These are phyloP conservation scores for Dioszegia crocea DNA, from an alignment of 768 basidiomycete genomes.

Conservation along the genomic window DNA sequence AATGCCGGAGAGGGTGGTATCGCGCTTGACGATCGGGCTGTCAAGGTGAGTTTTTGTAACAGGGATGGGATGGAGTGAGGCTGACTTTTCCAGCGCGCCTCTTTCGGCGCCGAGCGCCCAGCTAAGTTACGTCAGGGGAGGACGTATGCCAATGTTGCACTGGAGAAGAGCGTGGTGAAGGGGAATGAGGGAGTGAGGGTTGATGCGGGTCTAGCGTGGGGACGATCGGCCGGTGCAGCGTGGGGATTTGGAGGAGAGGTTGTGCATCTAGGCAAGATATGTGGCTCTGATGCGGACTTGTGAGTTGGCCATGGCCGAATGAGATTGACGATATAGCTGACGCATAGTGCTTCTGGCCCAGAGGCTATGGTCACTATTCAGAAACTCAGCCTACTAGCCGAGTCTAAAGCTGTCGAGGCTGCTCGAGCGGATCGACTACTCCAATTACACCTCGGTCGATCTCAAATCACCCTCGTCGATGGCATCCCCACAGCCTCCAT, in stretches of 20 bases:
- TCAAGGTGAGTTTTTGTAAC: slow-evolving; percentile 32
- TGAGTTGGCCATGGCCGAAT: slow-evolving; percentile 51
- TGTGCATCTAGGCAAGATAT: slow-evolving; percentile 68
- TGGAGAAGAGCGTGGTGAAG: slow-evolving; percentile 57
- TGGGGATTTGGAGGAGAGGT: slow-evolving; percentile 81
- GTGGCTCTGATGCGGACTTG: slow-evolving; percentile 21
- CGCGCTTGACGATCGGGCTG: slow-evolving; percentile 35
- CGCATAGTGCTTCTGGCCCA: slow-evolving; percentile 16
- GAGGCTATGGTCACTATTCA: slow-evolving; percentile 38
- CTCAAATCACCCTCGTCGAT: slow-evolving; percentile 60
- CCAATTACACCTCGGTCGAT: slow-evolving; percentile 69
- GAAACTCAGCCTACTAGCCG: slow-evolving; percentile 36
- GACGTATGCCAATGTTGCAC: slow-evolving; percentile 72
- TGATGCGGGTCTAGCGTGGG: slow-evolving; percentile 80
- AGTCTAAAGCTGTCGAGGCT: slow-evolving; percentile 23
- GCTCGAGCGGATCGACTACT: slow-evolving; percentile 62
- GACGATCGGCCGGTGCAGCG: slow-evolving; percentile 80
- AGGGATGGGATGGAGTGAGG: not conserved
- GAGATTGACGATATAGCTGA: slow-evolving; percentile 8
- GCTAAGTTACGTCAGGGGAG: slow-evolving; percentile 67
- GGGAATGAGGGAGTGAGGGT: slow-evolving; percentile 63
- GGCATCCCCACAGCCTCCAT: slow-evolving; percentile 59
- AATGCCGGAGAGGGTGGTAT: slow-evolving; percentile 43
- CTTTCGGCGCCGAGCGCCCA: slow-evolving; percentile 66
- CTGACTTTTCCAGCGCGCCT: slow-evolving; percentile 59